phyloP scores from a whole-genome alignment of 768 basidiomycete species.

The Rhodocollybia butyracea region DNA sequence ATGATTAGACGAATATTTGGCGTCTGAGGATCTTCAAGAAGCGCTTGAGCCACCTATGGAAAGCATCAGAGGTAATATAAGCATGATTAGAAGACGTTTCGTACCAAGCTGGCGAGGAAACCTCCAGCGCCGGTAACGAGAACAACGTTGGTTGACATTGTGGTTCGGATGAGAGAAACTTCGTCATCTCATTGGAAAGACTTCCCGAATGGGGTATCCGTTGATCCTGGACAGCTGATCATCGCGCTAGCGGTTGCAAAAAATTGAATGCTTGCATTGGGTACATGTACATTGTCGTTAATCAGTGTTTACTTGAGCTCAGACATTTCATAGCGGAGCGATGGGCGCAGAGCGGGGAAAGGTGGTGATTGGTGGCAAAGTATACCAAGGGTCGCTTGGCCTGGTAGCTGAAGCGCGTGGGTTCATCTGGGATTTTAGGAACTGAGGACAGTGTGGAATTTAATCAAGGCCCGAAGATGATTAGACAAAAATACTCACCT shows the following conservation, averaged over 20 bases:
- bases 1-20: constrained; percentile 46
- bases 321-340: neutral
- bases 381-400: too few species aligned
- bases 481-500: too few species aligned
- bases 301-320: too few species aligned
- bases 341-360: neutral
- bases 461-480: too few species aligned
- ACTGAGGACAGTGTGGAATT: too few species aligned
- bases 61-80: neutral
- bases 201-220: neutral
- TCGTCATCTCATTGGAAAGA: neutral
- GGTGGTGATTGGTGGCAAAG: too few species aligned
- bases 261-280: neutral
- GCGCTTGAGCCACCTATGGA: constrained; percentile 31
- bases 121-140: constrained; percentile 7
- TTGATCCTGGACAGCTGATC: neutral
- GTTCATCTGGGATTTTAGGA: too few species aligned
- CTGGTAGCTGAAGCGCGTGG: too few species aligned
- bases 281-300: too few species aligned
- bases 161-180: neutral
- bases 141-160: constrained; percentile 5
- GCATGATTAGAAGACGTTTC: too few species aligned
- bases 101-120: constrained; percentile 6
- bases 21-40: constrained; percentile 27
- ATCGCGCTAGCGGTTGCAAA: neutral